Percentiles rank a stretch among this genome's conserved stretches.
phyloP scores from a whole-genome alignment of 2,329 filamentous ascomycete genomes.

The Sarocladium oryzae region DNA sequence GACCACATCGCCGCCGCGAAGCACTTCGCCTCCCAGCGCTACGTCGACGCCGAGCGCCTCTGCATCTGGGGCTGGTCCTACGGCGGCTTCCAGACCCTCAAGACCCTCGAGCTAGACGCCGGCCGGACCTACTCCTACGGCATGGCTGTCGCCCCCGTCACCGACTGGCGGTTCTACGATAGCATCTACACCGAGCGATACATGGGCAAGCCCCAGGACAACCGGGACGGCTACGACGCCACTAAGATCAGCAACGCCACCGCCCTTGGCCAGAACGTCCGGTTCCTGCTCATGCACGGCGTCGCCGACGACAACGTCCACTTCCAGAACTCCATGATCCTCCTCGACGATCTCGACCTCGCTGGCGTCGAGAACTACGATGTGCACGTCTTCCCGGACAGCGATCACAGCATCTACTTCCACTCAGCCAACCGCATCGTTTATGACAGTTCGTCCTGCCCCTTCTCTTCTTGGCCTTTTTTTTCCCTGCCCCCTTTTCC shows the following conservation, averaged over 20 bases:
- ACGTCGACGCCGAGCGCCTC: slow-evolving; percentile 75
- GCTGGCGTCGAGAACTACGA: slow-evolving; percentile 87
- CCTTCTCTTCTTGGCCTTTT: not conserved
- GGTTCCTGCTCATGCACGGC: slow-evolving; percentile 94
- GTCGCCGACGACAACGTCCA: slow-evolving; percentile 97
- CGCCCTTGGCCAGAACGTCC: slow-evolving; percentile 67
- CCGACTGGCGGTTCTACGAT: slow-evolving; percentile 95
- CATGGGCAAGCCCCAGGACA: slow-evolving; percentile 90
- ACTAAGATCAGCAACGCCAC: slow-evolving; percentile 68
- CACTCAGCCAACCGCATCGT: slow-evolving; percentile 89
- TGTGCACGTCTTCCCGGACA: slow-evolving; percentile 93
- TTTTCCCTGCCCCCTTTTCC: too few species aligned
- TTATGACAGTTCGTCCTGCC: slow-evolving; percentile 70
- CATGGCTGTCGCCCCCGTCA: slow-evolving; percentile 98
- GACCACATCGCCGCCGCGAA: slow-evolving; percentile 91
- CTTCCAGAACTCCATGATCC: slow-evolving; percentile 83
- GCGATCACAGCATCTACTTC: slow-evolving; percentile 90
- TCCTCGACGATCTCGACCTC: slow-evolving; percentile 82
- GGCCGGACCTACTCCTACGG: slow-evolving; percentile 91
- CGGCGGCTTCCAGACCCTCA: slow-evolving; percentile 90
- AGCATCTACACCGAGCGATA: slow-evolving; percentile 93
- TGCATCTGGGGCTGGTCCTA: slow-evolving; percentile 99
- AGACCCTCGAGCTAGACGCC: slow-evolving; percentile 86
- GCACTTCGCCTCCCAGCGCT: slow-evolving; percentile 71
- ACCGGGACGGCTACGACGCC: slow-evolving; percentile 67